Base-by-base conservation (phyloP, 495 filamentous ascomycete species). In the Glarea lozoyensis region DNA sequence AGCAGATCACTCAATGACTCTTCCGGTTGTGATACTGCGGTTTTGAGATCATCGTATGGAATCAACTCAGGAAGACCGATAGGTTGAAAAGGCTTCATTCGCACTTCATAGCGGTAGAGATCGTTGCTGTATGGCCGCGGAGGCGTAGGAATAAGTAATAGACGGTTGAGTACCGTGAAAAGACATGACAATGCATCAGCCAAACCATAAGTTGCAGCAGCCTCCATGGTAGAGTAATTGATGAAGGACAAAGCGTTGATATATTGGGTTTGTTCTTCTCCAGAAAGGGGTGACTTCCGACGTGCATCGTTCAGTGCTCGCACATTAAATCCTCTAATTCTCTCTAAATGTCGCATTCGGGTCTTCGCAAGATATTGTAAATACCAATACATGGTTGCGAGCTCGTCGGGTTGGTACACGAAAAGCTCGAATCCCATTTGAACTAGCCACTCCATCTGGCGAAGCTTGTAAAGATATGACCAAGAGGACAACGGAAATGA, bases 381-480 rank as follows among this genome's bases (percentile, higher is more conserved):
- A 46, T 85, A 93, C 81, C 84, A 90, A 58, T 94, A 96, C 85
- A 95, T 95, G 12, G 76, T 79, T 10, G 81, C 75, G 5, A 92
- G 68, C 62, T 99, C 92, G 57, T 94, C 84, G 1, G 81, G 73
- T 17, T 86, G 78, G 56, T 97, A 97, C 19, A 94, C 77, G 7
- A 88, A 79, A 13, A 94, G 78, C 60, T 97, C 92, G 57, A 99
- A 96, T n/a, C 92, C 92, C 40, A 95, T 79, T 59, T 95, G 87
- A 10, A 95, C 69, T 34, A 92, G 81, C 68, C 81, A 83, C 46
- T 89, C 82, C 75, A 96, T 84, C 52, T 92, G 78, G 7, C 70
- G 75, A 2, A 96, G 70, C 58, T 94, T 97, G 54, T 94, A 83
- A 41, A 86, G 75, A 56, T 90, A 92, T 0, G 80, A 75, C 92